Conservation (phyloP, 2,329 filamentous ascomycete species). For the Pyrenochaeta sp. region DNA sequence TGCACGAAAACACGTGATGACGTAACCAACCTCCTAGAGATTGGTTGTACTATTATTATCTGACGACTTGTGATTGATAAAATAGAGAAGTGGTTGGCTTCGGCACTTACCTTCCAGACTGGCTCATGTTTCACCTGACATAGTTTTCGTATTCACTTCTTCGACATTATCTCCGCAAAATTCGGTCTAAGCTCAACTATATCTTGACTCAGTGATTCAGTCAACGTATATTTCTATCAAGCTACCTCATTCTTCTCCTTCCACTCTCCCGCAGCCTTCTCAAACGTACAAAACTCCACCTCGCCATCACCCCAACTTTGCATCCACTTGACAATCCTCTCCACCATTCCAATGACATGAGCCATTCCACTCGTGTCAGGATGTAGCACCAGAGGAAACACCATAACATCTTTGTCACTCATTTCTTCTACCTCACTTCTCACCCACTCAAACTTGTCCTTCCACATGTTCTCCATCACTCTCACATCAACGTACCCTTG, state of each 20-base stretch:
- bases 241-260: conserved; percentile 27
- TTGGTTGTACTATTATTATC: neutral
- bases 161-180: neutral
- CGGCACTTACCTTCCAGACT: too few species aligned
- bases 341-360: conserved; percentile 67
- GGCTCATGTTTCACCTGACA: too few species aligned
- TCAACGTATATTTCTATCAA: neutral
- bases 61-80: neutral
- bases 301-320: conserved; percentile 52
- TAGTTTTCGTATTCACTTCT: too few species aligned
- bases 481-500: conserved; percentile 67
- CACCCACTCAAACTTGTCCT: conserved; percentile 67
- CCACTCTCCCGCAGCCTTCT: conserved; percentile 55
- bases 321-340: conserved; percentile 62
- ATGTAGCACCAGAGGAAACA: conserved; percentile 64
- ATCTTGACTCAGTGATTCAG: neutral
- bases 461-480: conserved; percentile 68
- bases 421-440: conserved; percentile 49
- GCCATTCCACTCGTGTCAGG: conserved; percentile 69
- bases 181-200: too few species aligned
- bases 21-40: neutral
- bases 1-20: conserved; percentile 23
- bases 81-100: neutral
- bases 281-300: conserved; percentile 58
- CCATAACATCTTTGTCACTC: conserved; percentile 43